Evolutionary conservation across 2,329 filamentous ascomycete species (phyloP).

Genomic region (Fusarium tanahbumbuense): DNA sequence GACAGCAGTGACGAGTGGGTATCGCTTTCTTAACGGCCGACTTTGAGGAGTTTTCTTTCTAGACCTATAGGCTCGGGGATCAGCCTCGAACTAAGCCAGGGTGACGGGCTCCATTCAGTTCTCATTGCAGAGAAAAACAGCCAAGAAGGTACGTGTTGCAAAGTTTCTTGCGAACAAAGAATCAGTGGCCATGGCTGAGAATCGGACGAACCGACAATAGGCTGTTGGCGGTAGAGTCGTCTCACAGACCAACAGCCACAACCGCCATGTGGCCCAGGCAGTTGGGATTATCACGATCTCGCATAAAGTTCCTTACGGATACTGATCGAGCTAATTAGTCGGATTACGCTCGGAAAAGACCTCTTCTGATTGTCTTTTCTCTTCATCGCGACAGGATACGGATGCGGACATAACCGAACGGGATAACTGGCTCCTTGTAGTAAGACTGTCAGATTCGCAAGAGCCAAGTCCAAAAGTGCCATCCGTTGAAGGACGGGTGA

Average conservation of each 20-base stretch:
- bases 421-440: conserved; percentile 11
- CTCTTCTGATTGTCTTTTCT: neutral
- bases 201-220: conserved; percentile 31
- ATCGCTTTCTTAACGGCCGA: conserved; percentile 28
- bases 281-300: conserved; percentile 17
- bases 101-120: neutral
- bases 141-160: neutral
- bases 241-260: conserved; percentile 19
- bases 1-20: conserved; percentile 22
- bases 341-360: neutral
- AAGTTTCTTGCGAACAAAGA: conserved; percentile 9
- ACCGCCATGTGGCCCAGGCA: conserved; percentile 4
- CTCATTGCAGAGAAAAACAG: neutral
- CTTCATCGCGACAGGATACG: neutral
- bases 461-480: conserved; percentile 31
- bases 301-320: conserved; percentile 6
- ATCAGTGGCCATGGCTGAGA: conserved; percentile 10
- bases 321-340: conserved; percentile 5
- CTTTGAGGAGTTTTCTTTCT: conserved; percentile 16
- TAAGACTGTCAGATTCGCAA: conserved; percentile 24
- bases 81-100: conserved; percentile 9
- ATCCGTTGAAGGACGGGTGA: conserved; percentile 10
- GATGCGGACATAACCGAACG: conserved; percentile 27
- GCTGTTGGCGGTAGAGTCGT: conserved; percentile 6
- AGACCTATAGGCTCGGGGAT: conserved; percentile 5